Evolutionary conservation across 1,139 yeast genomes (phyloP).

Genomic region (Kurtzmaniella quercitrusa): DNA sequence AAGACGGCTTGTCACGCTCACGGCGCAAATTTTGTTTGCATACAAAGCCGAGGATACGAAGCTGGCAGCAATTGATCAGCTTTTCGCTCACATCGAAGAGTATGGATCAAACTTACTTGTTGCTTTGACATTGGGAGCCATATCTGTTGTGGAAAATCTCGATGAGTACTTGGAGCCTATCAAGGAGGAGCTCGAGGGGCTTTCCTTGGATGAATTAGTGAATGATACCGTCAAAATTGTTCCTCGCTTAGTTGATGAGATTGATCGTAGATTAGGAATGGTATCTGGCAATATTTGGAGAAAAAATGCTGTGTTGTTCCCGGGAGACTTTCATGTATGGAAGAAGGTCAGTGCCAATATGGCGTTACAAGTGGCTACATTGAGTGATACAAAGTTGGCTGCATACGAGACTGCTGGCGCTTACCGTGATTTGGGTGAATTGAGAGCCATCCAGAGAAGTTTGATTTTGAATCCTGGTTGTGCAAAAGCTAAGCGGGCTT

Average conservation of each 20-base stretch:
- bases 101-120: constrained; percentile 64
- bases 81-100: constrained; percentile 57
- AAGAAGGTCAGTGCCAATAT: constrained; percentile 46
- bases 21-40: constrained; percentile 78
- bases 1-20: constrained; percentile 59
- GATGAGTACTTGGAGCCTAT: constrained; percentile 61
- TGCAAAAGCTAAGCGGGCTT: constrained; percentile 6
- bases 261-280: constrained; percentile 32
- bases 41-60: constrained; percentile 69
- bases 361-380: constrained; percentile 44
- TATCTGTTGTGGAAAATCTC: constrained; percentile 62
- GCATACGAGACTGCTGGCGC: constrained; percentile 52
- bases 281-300: constrained; percentile 48
- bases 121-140: constrained; percentile 74
- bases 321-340: constrained; percentile 71
- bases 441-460: constrained; percentile 59
- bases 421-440: constrained; percentile 41
- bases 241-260: constrained; percentile 57
- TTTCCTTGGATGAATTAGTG: constrained; percentile 46
- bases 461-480: constrained; percentile 29
- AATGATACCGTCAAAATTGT: constrained; percentile 51
- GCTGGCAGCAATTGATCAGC: constrained; percentile 75
- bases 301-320: constrained; percentile 68
- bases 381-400: constrained; percentile 48
- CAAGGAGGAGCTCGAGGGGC: constrained; percentile 56